These are phyloP conservation scores for Plasmodium gonderi DNA, from an alignment of 169 alveolate species.

Conservation along the genomic window DNA sequence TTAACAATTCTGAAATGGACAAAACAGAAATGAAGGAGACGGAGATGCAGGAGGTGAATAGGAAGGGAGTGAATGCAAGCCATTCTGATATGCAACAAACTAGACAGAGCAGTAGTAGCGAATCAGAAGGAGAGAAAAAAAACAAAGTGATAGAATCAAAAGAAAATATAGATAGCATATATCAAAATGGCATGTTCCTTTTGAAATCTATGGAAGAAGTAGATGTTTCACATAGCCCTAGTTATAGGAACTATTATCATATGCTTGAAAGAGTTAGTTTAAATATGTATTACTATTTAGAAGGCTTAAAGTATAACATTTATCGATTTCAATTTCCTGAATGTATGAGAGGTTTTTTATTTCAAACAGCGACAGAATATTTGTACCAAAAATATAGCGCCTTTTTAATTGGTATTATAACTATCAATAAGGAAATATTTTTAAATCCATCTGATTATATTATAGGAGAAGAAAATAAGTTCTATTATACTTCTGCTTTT, in stretches of 20 bases:
- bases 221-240: neutral
- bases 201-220: constrained; percentile 2
- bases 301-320: constrained; percentile 68
- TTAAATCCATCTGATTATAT: constrained; percentile 80
- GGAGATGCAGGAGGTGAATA: too few relatives aligned
- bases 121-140: neutral
- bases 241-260: constrained; percentile 18
- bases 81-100: too few relatives aligned
- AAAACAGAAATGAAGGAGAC: neutral
- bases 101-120: neutral
- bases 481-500: constrained; percentile 51
- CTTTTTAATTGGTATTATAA: constrained; percentile 83
- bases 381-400: constrained; percentile 79
- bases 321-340: constrained; percentile 73
- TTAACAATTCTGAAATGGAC: neutral
- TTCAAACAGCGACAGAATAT: constrained; percentile 77
- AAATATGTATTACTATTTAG: constrained; percentile 67
- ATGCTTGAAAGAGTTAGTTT: constrained; percentile 50
- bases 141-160: neutral
- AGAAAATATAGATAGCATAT: neutral
- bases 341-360: constrained; percentile 75
- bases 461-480: constrained; percentile 79
- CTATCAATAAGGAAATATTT: constrained; percentile 75
- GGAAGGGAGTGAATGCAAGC: too few relatives aligned
- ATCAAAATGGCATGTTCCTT: neutral